Percentiles rank a stretch among this genome's conserved stretches.
Evolutionary conservation across 345 rosid species (phyloP).

Genomic region (Eutrema heterophyllum): DNA sequence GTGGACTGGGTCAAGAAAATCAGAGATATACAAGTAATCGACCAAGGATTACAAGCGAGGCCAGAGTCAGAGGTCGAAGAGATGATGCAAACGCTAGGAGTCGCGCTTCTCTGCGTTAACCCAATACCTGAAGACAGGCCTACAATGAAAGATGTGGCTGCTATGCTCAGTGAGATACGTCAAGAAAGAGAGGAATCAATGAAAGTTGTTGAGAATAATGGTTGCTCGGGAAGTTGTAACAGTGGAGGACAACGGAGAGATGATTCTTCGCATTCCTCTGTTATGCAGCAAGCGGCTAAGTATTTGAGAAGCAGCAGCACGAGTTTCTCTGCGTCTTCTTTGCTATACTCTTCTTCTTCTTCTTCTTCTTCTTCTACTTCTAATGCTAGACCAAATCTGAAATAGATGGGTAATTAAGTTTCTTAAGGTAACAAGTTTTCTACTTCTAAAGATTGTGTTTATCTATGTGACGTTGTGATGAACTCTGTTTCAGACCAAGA

Average conservation of each 20-base stretch:
- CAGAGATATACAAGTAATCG: slow-evolving; percentile 47
- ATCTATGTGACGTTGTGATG: not conserved
- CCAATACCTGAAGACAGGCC: slow-evolving; percentile 61
- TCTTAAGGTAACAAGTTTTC: not conserved
- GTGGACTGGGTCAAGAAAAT: slow-evolving; percentile 67
- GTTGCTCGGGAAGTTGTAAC: slow-evolving; percentile 28
- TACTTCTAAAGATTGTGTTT: not conserved
- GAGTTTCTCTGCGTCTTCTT: slow-evolving; percentile 60
- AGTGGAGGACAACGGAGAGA: slow-evolving; percentile 20
- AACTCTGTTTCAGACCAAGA: not conserved
- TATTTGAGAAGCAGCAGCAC: slow-evolving; percentile 43
- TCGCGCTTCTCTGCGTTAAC: slow-evolving; percentile 61
- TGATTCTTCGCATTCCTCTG: slow-evolving; percentile 22
- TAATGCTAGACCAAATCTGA: slow-evolving; percentile 26
- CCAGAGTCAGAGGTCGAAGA: slow-evolving; percentile 57
- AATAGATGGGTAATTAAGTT: slow-evolving; percentile 25
- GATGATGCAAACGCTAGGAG: slow-evolving; percentile 62
- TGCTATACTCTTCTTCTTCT: slow-evolving; percentile 49
- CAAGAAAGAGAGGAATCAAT: slow-evolving; percentile 53
- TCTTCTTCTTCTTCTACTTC: slow-evolving; percentile 6
- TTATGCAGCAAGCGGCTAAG: slow-evolving; percentile 19
- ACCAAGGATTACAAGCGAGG: slow-evolving; percentile 35
- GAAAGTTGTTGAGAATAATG: slow-evolving; percentile 34
- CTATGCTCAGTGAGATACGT: slow-evolving; percentile 58
- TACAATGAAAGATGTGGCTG: slow-evolving; percentile 68